Percentiles rank a stretch among this genome's conserved stretches.
phyloP scores from a whole-genome alignment of 2,329 filamentous ascomycete species.

The Alternaria infectoria region DNA sequence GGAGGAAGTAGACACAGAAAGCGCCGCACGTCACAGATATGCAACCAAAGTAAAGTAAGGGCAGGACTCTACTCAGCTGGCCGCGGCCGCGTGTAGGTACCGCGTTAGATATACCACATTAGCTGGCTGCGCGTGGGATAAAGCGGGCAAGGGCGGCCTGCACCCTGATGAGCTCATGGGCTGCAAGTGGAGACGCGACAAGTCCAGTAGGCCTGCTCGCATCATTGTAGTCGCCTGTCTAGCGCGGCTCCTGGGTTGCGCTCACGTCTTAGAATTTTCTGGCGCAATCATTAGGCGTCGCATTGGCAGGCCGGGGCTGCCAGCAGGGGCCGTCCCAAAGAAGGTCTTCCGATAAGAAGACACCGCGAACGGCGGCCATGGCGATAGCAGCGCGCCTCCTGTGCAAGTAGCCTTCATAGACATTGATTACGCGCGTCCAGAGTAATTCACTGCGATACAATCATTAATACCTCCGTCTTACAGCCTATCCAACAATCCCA shows the following conservation, averaged over 20 bases:
- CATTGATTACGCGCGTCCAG: not conserved
- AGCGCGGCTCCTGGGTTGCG: conserved; percentile 6
- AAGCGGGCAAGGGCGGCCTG: conserved; percentile 30
- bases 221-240: conserved; percentile 11
- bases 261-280: conserved; percentile 14
- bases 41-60: not conserved
- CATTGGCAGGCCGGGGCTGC: conserved; percentile 1
- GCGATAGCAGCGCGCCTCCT: conserved; percentile 9
- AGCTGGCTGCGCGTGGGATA: conserved; percentile 14
- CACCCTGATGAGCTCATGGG: conserved; percentile 23
- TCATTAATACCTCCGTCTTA: not conserved
- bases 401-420: not conserved
- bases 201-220: conserved; percentile 8
- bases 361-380: conserved; percentile 32
- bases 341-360: conserved; percentile 32
- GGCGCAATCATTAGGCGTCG: conserved; percentile 6
- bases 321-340: conserved; percentile 19
- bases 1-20: conserved; percentile 1
- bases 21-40: not conserved
- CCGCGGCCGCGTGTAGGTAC: conserved; percentile 5
- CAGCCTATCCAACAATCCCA: not conserved
- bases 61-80: conserved; percentile 5
- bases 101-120: conserved; percentile 13
- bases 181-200: conserved; percentile 13
- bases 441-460: not conserved